Base-by-base conservation (phyloP, 208 protist species). In the Acanthamoeba lenticulata region DNA sequence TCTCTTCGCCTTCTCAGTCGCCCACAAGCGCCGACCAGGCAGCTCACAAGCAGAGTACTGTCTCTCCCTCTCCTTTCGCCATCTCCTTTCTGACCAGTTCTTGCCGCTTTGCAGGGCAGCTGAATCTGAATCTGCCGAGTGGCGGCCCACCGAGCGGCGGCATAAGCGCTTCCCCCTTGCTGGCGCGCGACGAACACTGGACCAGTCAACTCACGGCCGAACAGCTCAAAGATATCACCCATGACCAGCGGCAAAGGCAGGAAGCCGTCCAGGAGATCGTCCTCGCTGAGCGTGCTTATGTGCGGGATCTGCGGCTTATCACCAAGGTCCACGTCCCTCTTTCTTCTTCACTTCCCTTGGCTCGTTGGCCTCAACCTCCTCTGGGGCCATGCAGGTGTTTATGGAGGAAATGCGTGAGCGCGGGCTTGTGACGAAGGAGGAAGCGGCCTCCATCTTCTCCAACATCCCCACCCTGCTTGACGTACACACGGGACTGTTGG, bases 401-500 rank as follows among this genome's bases (percentile, higher is more conserved):
- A 42, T 93, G 17, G 42, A 79, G 15, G 42, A 36, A 6, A 72
- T 93, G 24, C 1, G n/a, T 17, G 62, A 72, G 21, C 89, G 89
- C 1, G 89, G 44, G 9, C 6, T 93, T 13, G 3, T 93, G n/a
- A 57, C 9, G 11, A 72, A 47, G 24, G 89, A 79, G 3, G 89
- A 93, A 42, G 32, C n/a, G 40, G 38, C 52, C 7, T 47, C 89
- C 3, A 34, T 93, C 15, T 93, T 93, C 49, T 72, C 89, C n/a
- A 93, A 93, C 44, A 45, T 93, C 40, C 62, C 55, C 6, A 93
- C 62, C 13, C 29, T 93, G 55, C 89, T 81, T 24, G 62, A 93
- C 29, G 47, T 93, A 29, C 52, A 93, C 29, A 49, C 15, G 1
- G 21, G 27, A 0, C 27, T 93, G 32, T 13, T 57, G 42, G n/a